phyloP scores from a whole-genome alignment of 805 yeast genomes.

The Hanseniaspora clermontiae region DNA sequence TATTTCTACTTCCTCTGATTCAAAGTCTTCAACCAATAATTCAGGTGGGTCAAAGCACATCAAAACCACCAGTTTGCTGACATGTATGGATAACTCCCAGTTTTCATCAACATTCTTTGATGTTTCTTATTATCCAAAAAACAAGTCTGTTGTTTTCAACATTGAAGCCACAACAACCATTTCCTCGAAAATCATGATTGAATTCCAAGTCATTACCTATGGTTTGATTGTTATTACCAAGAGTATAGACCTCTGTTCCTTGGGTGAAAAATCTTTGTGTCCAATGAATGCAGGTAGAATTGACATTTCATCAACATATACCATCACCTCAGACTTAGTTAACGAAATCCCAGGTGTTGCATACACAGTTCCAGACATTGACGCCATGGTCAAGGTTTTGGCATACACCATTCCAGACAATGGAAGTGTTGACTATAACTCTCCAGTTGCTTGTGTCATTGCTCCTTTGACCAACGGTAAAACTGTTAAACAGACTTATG shows the following conservation, averaged over 20 bases:
- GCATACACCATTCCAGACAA: constrained; percentile 43
- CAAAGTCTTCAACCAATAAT: constrained; percentile 9
- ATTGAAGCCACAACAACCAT: constrained; percentile 70
- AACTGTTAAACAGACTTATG: constrained; percentile 84
- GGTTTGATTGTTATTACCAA: constrained; percentile 55
- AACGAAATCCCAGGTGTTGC: constrained; percentile 67
- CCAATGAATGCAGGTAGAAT: constrained; percentile 83
- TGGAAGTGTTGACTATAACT: constrained; percentile 19
- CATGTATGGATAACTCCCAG: constrained; percentile 85
- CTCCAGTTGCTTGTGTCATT: constrained; percentile 78
- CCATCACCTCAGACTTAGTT: constrained; percentile 32
- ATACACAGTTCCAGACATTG: constrained; percentile 84
- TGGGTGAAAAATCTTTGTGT: constrained; percentile 50
- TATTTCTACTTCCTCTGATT: constrained; percentile 3
- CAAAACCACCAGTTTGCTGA: constrained; percentile 57
- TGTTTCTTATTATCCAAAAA: constrained; percentile 57
- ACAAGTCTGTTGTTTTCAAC: constrained; percentile 49
- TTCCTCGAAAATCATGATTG: constrained; percentile 56
- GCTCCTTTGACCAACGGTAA: constrained; percentile 78
- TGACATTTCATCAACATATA: constrained; percentile 45
- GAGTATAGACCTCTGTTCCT: constrained; percentile 51
- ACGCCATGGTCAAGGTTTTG: constrained; percentile 72
- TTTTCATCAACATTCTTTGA: constrained; percentile 76
- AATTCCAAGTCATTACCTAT: constrained; percentile 57
- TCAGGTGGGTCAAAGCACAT: constrained; percentile 22